Evolutionary conservation across 768 basidiomycete species (phyloP), one percentile per base, ranked within the genome.

Genomic region (Leucosporidium yakuticum): DNA sequence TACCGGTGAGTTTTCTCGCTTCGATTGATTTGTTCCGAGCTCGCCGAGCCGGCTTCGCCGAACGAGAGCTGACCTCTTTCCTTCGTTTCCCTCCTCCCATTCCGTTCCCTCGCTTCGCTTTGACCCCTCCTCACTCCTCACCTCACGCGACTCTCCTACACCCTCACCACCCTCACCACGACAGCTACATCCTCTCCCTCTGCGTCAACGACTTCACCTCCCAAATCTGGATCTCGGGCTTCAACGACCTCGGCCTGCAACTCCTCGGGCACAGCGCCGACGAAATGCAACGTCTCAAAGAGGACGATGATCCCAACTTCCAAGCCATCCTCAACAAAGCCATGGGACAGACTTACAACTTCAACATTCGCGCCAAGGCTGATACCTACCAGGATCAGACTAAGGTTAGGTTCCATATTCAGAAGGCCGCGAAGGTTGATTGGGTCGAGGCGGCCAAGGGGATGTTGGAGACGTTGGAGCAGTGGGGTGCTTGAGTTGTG

Each of bases 171-270:
- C 78, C 85, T 87, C 80, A 89, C 91, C 21, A 87, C 86, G n/a
- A 15, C 69, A 82, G 81, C 69, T 82, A 82, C 76, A 87, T 95
- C 75, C 83, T 98, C 71, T 84, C 86, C 49, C 82, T 96, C 81
- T 90, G 89, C 57, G 87, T 91, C 4, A 85, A 90, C n/a, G 96
- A 99, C 78, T 85, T 87, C 80, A 89, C 91, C 23, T 87, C 86
- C 27, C 90, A 94, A 78, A 84, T 86, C 23, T 98, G 95, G 95
- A 81, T 97, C 55, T 90, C 90, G 70, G 91, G 89, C 5, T 99
- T 99, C 83, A 95, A 99, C 77, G 95, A 98, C 9, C 85, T 88
- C 44, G 96, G 92, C 7, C 78, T 85, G 62, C 80, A 81, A 6
- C 79, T 99, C 21, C 87, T 97, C 69, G 88, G 85, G 32, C 87